Evolutionary conservation across 345 rosid species (phyloP), one percentile per base, ranked within the genome.

Genomic region (Noccaea caerulescens): DNA sequence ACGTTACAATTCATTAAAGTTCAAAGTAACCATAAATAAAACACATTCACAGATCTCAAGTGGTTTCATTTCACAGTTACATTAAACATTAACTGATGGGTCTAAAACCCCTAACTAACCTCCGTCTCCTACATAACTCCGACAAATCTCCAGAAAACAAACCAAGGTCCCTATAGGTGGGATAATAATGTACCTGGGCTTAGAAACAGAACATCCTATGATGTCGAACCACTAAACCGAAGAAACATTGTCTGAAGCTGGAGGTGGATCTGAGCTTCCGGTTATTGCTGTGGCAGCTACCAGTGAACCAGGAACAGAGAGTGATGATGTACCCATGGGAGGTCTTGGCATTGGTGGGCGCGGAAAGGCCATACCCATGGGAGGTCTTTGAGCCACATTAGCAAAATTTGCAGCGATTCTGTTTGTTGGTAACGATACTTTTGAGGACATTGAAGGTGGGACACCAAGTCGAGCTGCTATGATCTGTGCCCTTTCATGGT

Each of bases 401-500:
- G 88, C 82, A 60, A 80, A 69, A 79, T 82, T 85, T 78, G 80
- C 68, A 43, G 96, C 86, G 53, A 84, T 76, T 82, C 97, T 91
- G 82, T 82, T 87, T 72, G 92, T 49, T 41, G 96, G 86, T 66
- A 84, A 65, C 7, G 84, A 45, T 18, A 81, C 75, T 65, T 77
- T 73, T 79, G 96, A 85, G 10, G 93, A 79, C 57, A 88, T 64
- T 64, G 86, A 78, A 14, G 88, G 85, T n/a, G 85, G 87, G 49
- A 81, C 57, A 52, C 94, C 96, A 16, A 92, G 94, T 58, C 98
- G 87, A 38, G 97, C 77, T 73, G 95, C 90, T 57, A 95, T 95
- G 80, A 95, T 95, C 80, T 92, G 97, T 43, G 91, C 89, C 58
- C 99, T 82, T 75, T 95, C 98, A 11, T 86, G 91, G 81, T 84